Conservation (phyloP, 2,329 filamentous ascomycete species). For the Ophiocordyceps australis region DNA sequence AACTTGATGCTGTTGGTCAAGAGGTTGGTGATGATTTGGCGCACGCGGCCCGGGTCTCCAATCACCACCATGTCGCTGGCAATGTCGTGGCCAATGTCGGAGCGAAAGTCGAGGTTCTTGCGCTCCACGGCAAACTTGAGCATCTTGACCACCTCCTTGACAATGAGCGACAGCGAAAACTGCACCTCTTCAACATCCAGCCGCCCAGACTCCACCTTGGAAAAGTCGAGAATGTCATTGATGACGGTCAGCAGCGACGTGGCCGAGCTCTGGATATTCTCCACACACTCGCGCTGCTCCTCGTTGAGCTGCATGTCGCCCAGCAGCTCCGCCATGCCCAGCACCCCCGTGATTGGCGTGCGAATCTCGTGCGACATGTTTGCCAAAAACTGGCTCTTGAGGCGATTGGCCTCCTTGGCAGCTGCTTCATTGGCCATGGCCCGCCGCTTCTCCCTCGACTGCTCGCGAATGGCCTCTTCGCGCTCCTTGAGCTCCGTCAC, state of each 20-base stretch:
- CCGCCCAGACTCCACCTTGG: constrained; percentile 64
- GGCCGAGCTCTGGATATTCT: constrained; percentile 63
- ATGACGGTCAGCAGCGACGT: constrained; percentile 75
- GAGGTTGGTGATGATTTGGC: constrained; percentile 70
- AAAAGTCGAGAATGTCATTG: constrained; percentile 83
- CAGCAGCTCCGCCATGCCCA: constrained; percentile 63
- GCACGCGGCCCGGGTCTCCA: constrained; percentile 67
- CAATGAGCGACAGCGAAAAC: constrained; percentile 55
- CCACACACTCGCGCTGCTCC: constrained; percentile 59
- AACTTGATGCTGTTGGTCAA: constrained; percentile 66
- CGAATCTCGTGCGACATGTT: constrained; percentile 73
- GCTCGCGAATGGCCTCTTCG: constrained; percentile 41
- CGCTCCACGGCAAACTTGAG: constrained; percentile 68
- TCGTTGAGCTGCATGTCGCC: constrained; percentile 47
- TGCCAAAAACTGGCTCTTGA: constrained; percentile 66
- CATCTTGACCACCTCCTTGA: constrained; percentile 74
- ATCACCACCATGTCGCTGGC: constrained; percentile 59
- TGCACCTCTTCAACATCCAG: constrained; percentile 68
- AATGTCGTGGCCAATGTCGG: constrained; percentile 43
- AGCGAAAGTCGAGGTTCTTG: constrained; percentile 57
- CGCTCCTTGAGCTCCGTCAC: constrained; percentile 53
- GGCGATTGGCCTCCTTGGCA: constrained; percentile 60
- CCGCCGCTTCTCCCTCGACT: constrained; percentile 50
- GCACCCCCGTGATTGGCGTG: constrained; percentile 63
- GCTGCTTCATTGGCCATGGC: constrained; percentile 59